phyloP scores from a whole-genome alignment of 371 early-diverging fungal species.

The Actinomortierella ambigua region DNA sequence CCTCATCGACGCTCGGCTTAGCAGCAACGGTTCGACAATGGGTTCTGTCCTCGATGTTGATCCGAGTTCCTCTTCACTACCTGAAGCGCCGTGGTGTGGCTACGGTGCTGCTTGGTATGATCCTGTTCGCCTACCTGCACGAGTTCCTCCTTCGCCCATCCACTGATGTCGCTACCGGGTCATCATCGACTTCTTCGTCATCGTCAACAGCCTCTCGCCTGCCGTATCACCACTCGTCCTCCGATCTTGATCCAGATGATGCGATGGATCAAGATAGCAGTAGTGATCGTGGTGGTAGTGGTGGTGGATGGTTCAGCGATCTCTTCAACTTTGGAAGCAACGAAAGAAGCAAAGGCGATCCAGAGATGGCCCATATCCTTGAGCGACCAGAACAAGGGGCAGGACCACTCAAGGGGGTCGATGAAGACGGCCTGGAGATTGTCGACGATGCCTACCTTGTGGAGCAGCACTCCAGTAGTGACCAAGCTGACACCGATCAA shows the following conservation, averaged over 20 bases:
- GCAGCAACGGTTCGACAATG: too few relatives aligned
- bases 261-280: background rate
- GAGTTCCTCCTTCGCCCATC: slow-evolving; percentile 6
- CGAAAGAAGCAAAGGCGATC: background rate
- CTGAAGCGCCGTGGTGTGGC: slow-evolving; percentile 19
- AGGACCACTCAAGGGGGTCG: slow-evolving; percentile 21
- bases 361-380: slow-evolving; percentile 8
- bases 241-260: background rate
- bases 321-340: background rate
- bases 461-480: background rate
- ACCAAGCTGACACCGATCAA: background rate
- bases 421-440: slow-evolving; percentile 23
- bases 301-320: background rate
- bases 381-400: slow-evolving; percentile 20
- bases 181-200: background rate
- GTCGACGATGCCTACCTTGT: slow-evolving; percentile 3
- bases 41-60: background rate
- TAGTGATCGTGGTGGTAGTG: background rate
- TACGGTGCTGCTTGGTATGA: slow-evolving; percentile 19
- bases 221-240: too few relatives aligned
- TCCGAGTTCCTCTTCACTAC: slow-evolving; percentile 15
- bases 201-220: too few relatives aligned
- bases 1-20: too few relatives aligned
- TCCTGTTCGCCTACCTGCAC: slow-evolving; percentile 16
- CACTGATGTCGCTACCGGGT: background rate